Evolutionary conservation across 2,329 filamentous ascomycete species (phyloP).

Genomic region (Rhynchosporium secalis): DNA sequence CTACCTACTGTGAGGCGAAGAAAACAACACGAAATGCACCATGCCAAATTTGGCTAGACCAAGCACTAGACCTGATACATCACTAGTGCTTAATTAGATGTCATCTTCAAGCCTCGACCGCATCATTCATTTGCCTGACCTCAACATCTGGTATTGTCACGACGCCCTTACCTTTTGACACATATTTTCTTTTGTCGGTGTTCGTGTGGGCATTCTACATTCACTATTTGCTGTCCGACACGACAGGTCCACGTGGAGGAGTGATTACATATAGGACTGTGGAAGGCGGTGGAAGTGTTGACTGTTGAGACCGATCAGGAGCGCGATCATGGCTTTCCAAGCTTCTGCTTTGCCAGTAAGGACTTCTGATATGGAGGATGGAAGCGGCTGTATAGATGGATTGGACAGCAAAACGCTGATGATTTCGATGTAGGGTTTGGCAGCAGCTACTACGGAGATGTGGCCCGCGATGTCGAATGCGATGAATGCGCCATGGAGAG

Average conservation of each 20-base stretch:
- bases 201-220: neutral
- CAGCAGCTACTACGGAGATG: slow-evolving; percentile 44
- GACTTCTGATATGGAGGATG: neutral
- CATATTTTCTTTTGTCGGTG: slow-evolving; percentile 4
- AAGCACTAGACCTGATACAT: neutral
- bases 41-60: neutral
- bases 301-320: neutral
- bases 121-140: slow-evolving; percentile 15
- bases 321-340: slow-evolving; percentile 34
- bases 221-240: slow-evolving; percentile 10
- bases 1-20: neutral
- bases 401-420: slow-evolving; percentile 17
- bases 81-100: neutral
- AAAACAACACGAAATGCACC: neutral
- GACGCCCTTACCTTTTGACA: neutral
- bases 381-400: neutral
- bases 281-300: slow-evolving; percentile 13
- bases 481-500: slow-evolving; percentile 42
- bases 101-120: slow-evolving; percentile 15
- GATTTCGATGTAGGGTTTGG: slow-evolving; percentile 46
- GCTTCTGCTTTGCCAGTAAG: slow-evolving; percentile 34
- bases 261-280: slow-evolving; percentile 1
- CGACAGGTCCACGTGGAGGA: slow-evolving; percentile 3
- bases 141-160: slow-evolving; percentile 15
- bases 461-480: slow-evolving; percentile 46